Base-by-base conservation (phyloP, 306 rosid species). In the Cucurbita maxima region DNA sequence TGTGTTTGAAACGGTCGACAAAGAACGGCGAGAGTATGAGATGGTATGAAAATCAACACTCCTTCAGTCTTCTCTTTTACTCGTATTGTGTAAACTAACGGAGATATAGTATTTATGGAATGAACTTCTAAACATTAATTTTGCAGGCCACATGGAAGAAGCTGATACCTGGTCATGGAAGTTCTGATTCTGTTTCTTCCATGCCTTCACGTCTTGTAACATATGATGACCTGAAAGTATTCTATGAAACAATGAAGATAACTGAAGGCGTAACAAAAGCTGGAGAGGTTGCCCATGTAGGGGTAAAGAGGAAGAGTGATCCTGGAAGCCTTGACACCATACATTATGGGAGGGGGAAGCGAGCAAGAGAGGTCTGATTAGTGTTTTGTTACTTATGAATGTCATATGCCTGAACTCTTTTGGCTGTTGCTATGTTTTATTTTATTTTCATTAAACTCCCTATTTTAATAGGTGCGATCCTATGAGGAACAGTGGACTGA, bases 401-500 rank as follows among this genome's bases (percentile, higher is more conserved):
- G 3, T 60, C 2, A 57, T 73, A 13, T 54, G 10, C 48, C 34
- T 51, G 11, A 72, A 25, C 70, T 52, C 19, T 37, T 51, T 20
- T 58, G 68, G 64, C 48, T 47, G 1, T 38, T 2, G 10, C 25
- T 51, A 40, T 7, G 7, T 48, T 37, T 18, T 18, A 45, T 51
- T 30, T 45, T 72, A 59, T 43, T 62, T 48, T 18, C 38, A 58
- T 68, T 40, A 10, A 50, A 59, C 63, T 1, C 59, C 55, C 38
- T 40, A 73, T 34, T 81, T 70, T 74, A 72, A 72, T 71, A 95
- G 99, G 97, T 95, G 74, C 97, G 97, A 73, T 89, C 96, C 40
- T 95, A 95, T 75, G 99, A 95, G 85, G 99, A 95, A 82, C 97
- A 95, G 82, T 95, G 93, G 97, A 95, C 99, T 45, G 99, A 95